phyloP scores from a whole-genome alignment of 768 basidiomycete genomes.

The Tricholoma saponaceum region DNA sequence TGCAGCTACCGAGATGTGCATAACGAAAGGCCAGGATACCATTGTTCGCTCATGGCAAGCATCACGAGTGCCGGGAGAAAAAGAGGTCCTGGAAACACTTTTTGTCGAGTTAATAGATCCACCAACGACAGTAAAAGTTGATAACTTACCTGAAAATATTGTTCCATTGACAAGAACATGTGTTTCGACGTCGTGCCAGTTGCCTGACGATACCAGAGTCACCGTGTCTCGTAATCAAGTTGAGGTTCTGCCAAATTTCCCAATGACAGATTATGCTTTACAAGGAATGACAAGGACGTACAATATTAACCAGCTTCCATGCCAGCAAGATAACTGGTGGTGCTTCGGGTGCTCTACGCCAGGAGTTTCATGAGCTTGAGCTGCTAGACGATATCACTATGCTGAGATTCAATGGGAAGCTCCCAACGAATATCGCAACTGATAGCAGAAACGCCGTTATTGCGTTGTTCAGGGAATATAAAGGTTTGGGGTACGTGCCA shows the following conservation, averaged over 20 bases:
- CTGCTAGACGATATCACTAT: too few relatives aligned
- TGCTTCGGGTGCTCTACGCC: too few relatives aligned
- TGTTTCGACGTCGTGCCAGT: constrained; percentile 1
- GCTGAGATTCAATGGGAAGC: too few relatives aligned
- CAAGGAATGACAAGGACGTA: constrained; percentile 20
- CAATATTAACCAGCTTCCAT: too few relatives aligned
- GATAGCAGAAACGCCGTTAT: too few relatives aligned
- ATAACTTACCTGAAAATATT: constrained; percentile 25
- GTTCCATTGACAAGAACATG: constrained; percentile 19
- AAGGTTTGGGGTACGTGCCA: too few relatives aligned
- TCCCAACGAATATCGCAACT: too few relatives aligned
- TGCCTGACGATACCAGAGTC: constrained; percentile 13
- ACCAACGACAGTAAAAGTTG: constrained; percentile 19
- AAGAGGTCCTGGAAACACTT: constrained; percentile 23
- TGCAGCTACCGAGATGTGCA: too few relatives aligned
- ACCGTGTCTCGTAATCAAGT: constrained; percentile 16
- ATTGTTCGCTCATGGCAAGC: constrained; percentile 24
- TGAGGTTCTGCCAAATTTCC: constrained; percentile 17
- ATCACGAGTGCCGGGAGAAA: constrained; percentile 8
- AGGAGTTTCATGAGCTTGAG: too few relatives aligned
- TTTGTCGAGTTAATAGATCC: constrained; percentile 25
- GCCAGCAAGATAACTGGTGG: too few relatives aligned
- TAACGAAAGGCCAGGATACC: constrained; percentile 18
- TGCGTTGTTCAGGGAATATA: too few relatives aligned
- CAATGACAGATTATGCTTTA: constrained; percentile 24